Evolutionary conservation across 139 green algal species (phyloP).

Genomic region (Chlamydomonas incerta): DNA sequence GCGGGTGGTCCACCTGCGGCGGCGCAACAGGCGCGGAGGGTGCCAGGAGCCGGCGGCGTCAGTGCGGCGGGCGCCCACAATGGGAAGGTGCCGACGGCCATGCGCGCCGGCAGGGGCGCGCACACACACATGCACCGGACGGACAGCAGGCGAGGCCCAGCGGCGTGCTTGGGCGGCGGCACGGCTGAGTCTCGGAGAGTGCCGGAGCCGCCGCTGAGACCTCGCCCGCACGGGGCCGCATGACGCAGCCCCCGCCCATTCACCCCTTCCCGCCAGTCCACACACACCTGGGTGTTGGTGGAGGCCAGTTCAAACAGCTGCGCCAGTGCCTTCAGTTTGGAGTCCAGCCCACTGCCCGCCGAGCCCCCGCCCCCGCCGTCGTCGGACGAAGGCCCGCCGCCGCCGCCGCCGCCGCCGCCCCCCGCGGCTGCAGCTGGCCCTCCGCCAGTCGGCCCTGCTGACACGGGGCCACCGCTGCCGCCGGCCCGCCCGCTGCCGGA

Average conservation of each 20-base stretch:
- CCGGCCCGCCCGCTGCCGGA: neutral
- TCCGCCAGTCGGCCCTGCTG: neutral
- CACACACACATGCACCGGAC: no score
- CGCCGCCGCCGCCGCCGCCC: neutral
- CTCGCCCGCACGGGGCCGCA: no score
- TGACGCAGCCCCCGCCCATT: neutral
- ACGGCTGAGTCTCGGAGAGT: no score
- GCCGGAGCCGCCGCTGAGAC: no score
- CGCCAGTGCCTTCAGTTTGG: slow-evolving; percentile 68
- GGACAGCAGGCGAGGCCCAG: no score
- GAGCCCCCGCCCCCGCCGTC: neutral
- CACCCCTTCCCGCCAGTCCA: neutral
- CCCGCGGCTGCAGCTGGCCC: neutral
- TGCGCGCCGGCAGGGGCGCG: no score
- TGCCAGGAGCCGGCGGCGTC: no score
- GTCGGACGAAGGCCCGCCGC: neutral
- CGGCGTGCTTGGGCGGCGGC: no score
- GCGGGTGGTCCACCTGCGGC: slow-evolving; percentile 76
- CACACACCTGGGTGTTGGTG: slow-evolving; percentile 51
- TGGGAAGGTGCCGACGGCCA: no score
- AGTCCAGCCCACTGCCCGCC: slow-evolving; percentile 57
- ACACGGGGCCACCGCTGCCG: neutral
- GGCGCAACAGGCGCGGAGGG: neutral
- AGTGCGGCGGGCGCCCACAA: no score
- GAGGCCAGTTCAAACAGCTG: slow-evolving; percentile 78